A percentile compares a stretch with the other conserved stretches of the same genome.
Conservation (phyloP, 768 basidiomycete species). For the Amylocystis lapponica region DNA sequence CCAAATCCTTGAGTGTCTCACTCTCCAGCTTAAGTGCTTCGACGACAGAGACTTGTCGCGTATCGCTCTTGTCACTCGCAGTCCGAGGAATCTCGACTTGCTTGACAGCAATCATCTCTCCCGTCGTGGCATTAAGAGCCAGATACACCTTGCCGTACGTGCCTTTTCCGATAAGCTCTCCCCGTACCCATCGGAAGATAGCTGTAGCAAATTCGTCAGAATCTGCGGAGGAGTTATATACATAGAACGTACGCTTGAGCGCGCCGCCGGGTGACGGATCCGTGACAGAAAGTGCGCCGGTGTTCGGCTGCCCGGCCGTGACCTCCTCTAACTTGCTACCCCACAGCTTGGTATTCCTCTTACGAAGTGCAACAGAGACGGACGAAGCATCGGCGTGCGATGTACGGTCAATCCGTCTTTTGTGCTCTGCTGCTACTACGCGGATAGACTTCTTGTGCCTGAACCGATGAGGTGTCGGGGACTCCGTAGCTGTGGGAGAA, state of each 20-base stretch:
- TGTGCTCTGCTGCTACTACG: conserved; percentile 85
- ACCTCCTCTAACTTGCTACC: conserved; percentile 92
- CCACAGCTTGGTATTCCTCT: conserved; percentile 94
- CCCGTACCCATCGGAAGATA: conserved; percentile 98
- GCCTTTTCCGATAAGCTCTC: conserved; percentile 95
- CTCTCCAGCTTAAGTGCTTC: conserved; percentile 93
- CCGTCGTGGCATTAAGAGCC: conserved; percentile 91
- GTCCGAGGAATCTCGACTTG: conserved; percentile 95
- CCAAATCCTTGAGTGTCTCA: conserved; percentile 92
- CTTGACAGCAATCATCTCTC: conserved; percentile 99
- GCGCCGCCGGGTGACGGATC: conserved; percentile 20
- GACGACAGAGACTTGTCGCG: conserved; percentile 77
- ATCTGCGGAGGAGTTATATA: conserved; percentile 7
- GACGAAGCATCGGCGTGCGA: conserved; percentile 52
- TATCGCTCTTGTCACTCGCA: conserved; percentile 85
- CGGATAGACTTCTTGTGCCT: conserved; percentile 88
- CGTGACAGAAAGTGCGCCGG: conserved; percentile 35
- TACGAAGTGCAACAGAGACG: conserved; percentile 51
- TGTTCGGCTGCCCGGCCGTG: conserved; percentile 62
- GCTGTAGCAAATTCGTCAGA: conserved; percentile 33
- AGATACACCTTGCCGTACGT: conserved; percentile 96
- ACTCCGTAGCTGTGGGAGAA: conserved; percentile 63
- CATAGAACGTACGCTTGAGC: conserved; percentile 58
- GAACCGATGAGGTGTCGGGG: conserved; percentile 36
- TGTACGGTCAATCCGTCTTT: conserved; percentile 65